Evolutionary conservation across 768 basidiomycete species (phyloP).

Genomic region (Lyophyllum semitale): DNA sequence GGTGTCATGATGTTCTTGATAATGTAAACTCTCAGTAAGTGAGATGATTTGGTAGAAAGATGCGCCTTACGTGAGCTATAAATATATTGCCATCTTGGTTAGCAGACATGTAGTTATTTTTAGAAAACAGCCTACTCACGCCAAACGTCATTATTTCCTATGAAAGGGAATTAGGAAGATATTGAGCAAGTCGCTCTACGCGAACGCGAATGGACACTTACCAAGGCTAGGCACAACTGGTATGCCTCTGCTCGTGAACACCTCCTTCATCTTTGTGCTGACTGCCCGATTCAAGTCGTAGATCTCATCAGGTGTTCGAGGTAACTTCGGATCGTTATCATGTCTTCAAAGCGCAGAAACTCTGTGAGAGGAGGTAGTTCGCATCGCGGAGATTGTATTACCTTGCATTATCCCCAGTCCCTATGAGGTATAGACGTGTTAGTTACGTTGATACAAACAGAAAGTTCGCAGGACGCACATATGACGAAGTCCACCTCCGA

Average conservation of each 20-base stretch:
- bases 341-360: conserved; percentile 49
- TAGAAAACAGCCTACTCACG: conserved; percentile 47
- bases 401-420: conserved; percentile 82
- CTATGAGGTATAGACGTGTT: conserved; percentile 29
- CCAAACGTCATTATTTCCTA: conserved; percentile 93
- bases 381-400: conserved; percentile 22
- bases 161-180: conserved; percentile 3
- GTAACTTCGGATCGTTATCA: conserved; percentile 81
- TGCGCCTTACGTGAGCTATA: conserved; percentile 60
- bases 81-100: conserved; percentile 15
- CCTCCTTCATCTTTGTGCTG: conserved; percentile 66
- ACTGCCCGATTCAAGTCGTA: conserved; percentile 71
- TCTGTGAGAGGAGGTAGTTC: background rate
- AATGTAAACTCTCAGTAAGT: conserved; percentile 17
- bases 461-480: conserved; percentile 46
- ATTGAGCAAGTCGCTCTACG: background rate
- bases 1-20: conserved; percentile 65
- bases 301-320: conserved; percentile 81
- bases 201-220: conserved; percentile 25
- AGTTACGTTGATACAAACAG: background rate
- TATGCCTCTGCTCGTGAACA: conserved; percentile 72
- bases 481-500: conserved; percentile 89
- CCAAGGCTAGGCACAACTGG: conserved; percentile 83
- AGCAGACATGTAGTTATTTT: conserved; percentile 5
- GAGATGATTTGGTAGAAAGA: conserved; percentile 6